A percentile compares a stretch with the other conserved stretches of the same genome.
Conservation (phyloP, 805 yeast genomes). For the Candida sanyiensis region DNA sequence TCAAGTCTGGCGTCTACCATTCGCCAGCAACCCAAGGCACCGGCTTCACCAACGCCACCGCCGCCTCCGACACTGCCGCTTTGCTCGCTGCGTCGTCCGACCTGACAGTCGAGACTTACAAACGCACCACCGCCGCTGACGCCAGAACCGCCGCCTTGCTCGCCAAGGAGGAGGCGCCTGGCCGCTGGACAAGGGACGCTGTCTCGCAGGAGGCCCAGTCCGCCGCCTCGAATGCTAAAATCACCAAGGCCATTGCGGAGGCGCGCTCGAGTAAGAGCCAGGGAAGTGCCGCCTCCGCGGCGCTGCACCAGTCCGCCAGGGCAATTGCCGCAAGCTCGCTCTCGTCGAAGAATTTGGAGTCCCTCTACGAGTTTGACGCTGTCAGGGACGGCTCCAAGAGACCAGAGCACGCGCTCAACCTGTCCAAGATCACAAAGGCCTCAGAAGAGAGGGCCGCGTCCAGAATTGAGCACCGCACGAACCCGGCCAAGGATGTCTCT, state of each 20-base stretch:
- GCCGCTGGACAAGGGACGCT: constrained; percentile 45
- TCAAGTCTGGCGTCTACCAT: constrained; percentile 59
- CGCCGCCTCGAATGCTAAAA: constrained; percentile 33
- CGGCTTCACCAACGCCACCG: constrained; percentile 54
- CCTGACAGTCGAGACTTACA: constrained; percentile 58
- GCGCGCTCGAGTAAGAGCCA: constrained; percentile 5
- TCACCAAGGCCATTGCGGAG: constrained; percentile 1
- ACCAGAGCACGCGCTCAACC: constrained; percentile 36
- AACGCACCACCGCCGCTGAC: constrained; percentile 51
- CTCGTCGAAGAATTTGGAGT: constrained; percentile 36
- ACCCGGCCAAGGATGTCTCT: constrained; percentile 25
- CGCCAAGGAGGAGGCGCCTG: constrained; percentile 42
- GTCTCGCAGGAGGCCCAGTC: constrained; percentile 44
- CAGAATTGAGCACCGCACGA: constrained; percentile 26
- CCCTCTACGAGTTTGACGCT: constrained; percentile 39
- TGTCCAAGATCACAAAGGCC: constrained; percentile 44
- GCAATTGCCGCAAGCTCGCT: constrained; percentile 29
- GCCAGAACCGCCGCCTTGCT: constrained; percentile 62
- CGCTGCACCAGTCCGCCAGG: constrained; percentile 31
- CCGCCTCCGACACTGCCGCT: constrained; percentile 73
- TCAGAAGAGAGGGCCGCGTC: constrained; percentile 39
- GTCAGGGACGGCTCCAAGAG: constrained; percentile 34
- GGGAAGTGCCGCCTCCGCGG: constrained; percentile 21
- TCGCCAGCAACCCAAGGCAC: constrained; percentile 42
- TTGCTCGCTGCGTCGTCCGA: constrained; percentile 64